A percentile compares a stretch with the other conserved stretches of the same genome.
These are phyloP conservation scores for Hippophae gyantsensis DNA, from an alignment of 306 rosid genomes.

Conservation along the genomic window DNA sequence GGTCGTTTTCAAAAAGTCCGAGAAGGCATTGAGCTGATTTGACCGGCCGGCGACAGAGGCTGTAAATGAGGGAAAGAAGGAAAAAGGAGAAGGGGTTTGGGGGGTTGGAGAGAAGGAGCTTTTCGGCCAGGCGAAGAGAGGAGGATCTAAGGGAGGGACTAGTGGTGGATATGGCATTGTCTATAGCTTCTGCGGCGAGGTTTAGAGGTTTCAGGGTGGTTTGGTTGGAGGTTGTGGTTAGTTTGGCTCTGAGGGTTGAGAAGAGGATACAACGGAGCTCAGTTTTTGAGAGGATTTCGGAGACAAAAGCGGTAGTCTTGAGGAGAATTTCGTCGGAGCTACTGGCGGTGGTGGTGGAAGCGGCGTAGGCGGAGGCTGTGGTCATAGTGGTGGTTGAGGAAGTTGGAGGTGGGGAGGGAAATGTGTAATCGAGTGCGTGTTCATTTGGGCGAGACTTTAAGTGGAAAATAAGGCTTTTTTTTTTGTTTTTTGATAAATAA, in stretches of 20 bases:
- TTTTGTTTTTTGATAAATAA: neutral
- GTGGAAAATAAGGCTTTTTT: slow-evolving; percentile 24
- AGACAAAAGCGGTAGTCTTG: slow-evolving; percentile 41
- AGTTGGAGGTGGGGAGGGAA: neutral
- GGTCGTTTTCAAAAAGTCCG: slow-evolving; percentile 34
- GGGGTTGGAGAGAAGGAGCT: slow-evolving; percentile 47
- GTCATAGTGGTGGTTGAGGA: neutral
- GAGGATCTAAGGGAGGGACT: slow-evolving; percentile 33
- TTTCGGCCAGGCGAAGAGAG: slow-evolving; percentile 53
- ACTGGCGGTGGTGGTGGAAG: slow-evolving; percentile 24
- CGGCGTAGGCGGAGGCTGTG: slow-evolving; percentile 23
- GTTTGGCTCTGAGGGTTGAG: slow-evolving; percentile 25
- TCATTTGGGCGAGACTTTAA: slow-evolving; percentile 4
- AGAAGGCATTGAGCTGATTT: slow-evolving; percentile 48
- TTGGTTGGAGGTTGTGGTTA: slow-evolving; percentile 17
- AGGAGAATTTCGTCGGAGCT: slow-evolving; percentile 43
- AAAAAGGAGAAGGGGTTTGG: slow-evolving; percentile 40
- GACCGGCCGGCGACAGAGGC: slow-evolving; percentile 30
- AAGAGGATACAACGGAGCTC: slow-evolving; percentile 43
- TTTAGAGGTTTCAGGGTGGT: slow-evolving; percentile 34
- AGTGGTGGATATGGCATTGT: slow-evolving; percentile 41
- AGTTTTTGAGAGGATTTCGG: slow-evolving; percentile 29
- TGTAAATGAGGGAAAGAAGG: slow-evolving; percentile 49
- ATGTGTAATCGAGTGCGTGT: neutral
- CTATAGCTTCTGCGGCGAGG: slow-evolving; percentile 48